Conservation (phyloP, 192 early-diverging fungal species). For the Backusella liffmaniae region DNA sequence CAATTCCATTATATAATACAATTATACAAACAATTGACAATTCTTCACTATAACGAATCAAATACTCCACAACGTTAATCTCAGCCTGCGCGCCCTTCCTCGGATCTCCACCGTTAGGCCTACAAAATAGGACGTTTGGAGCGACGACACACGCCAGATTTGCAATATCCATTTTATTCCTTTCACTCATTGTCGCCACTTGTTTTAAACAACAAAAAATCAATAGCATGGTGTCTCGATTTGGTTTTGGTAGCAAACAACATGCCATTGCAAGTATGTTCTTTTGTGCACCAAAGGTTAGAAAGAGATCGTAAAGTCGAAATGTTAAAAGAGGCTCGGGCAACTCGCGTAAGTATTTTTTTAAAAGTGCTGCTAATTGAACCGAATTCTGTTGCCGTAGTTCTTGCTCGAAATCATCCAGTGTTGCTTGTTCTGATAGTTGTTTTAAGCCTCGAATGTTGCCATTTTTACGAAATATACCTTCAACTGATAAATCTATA, state of each 20-base stretch:
- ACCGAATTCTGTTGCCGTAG: slow-evolving; percentile 60
- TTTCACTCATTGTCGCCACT: slow-evolving; percentile 75
- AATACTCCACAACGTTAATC: slow-evolving; percentile 24
- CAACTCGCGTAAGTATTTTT: slow-evolving; percentile 94
- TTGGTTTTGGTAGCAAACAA: slow-evolving; percentile 85
- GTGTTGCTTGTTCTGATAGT: slow-evolving; percentile 72
- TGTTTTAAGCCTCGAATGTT: slow-evolving; percentile 91
- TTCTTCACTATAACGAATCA: slow-evolving; percentile 24
- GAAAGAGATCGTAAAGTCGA: slow-evolving; percentile 82
- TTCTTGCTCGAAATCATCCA: slow-evolving; percentile 41
- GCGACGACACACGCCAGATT: slow-evolving; percentile 94
- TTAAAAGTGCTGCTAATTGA: slow-evolving; percentile 93
- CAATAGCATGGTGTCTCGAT: slow-evolving; percentile 90
- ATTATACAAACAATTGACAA: slow-evolving; percentile 2
- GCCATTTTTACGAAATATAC: slow-evolving; percentile 98
- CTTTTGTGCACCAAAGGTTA: not conserved
- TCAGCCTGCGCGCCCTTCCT: slow-evolving; percentile 8
- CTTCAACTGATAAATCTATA: slow-evolving; percentile 83
- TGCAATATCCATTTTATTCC: slow-evolving; percentile 89
- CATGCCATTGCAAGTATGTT: slow-evolving; percentile 76
- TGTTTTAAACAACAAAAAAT: slow-evolving; percentile 80
- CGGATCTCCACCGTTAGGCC: slow-evolving; percentile 28
- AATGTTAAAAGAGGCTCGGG: slow-evolving; percentile 95
- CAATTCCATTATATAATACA: not conserved
- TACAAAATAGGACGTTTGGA: slow-evolving; percentile 89